Evolutionary conservation across 2,329 filamentous ascomycete species (phyloP).

Genomic region (Pseudocercospora pini-densiflorae): DNA sequence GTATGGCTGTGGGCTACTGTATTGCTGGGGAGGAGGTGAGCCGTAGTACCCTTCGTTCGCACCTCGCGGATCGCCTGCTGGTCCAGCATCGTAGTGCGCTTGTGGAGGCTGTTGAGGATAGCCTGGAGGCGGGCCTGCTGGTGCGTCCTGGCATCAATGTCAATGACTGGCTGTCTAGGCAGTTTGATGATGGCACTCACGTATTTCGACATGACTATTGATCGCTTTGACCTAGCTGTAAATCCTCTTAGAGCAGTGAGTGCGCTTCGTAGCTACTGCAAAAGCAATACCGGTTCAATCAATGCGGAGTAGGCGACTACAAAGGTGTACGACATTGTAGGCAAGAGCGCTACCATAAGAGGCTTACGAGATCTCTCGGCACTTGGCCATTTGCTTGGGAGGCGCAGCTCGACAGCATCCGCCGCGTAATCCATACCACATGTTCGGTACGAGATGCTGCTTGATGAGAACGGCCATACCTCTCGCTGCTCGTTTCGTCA

Average conservation of each 20-base stretch:
- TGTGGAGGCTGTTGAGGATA: conserved; percentile 32
- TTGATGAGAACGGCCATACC: not conserved
- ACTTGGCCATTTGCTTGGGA: conserved; percentile 4
- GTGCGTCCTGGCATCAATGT: conserved; percentile 23
- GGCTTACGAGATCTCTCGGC: conserved; percentile 3
- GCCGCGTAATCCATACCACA: conserved; percentile 3
- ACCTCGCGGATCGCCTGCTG: conserved; percentile 25
- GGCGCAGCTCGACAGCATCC: not conserved
- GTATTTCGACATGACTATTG: conserved; percentile 15
- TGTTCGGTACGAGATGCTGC: not conserved
- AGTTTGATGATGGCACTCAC: not conserved
- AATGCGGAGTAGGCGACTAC: not conserved
- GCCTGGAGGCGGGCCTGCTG: conserved; percentile 29
- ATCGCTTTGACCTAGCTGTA: not conserved
- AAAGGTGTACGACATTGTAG: not conserved
- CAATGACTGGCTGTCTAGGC: not conserved
- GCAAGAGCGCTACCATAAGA: not conserved
- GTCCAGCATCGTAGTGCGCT: conserved; percentile 30
- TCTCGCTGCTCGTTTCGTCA: not conserved
- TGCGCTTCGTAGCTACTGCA: not conserved
- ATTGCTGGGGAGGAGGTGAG: conserved; percentile 23
- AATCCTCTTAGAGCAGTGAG: not conserved
- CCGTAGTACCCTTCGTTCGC: conserved; percentile 27
- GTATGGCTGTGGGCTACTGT: conserved; percentile 23
- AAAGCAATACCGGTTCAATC: not conserved